Evolutionary conservation across 2,329 filamentous ascomycete species (phyloP).

Genomic region (Scolecobasidium constrictum): DNA sequence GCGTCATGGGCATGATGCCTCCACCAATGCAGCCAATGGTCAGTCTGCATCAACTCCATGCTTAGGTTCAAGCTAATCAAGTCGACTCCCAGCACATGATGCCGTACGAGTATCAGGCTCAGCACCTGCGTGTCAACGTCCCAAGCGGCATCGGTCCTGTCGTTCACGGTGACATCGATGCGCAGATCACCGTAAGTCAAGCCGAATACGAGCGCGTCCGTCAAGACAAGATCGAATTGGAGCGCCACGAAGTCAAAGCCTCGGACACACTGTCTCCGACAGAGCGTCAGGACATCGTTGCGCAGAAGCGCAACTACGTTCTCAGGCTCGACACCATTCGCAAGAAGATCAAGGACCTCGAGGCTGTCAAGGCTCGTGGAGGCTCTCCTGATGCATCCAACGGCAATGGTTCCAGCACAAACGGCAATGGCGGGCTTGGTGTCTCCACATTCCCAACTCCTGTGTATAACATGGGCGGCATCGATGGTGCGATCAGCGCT

Average conservation of each 20-base stretch:
- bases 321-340: constrained; percentile 9
- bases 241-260: constrained; percentile 10
- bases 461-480: background rate
- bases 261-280: background rate
- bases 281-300: constrained; percentile 4
- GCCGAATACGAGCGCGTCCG: constrained; percentile 7
- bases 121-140: constrained; percentile 21
- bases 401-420: background rate
- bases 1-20: background rate
- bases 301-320: constrained; percentile 9
- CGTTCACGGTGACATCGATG: background rate
- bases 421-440: background rate
- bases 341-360: constrained; percentile 10
- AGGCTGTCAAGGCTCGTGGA: constrained; percentile 1
- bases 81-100: no score
- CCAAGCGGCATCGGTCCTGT: background rate
- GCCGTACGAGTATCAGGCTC: constrained; percentile 24
- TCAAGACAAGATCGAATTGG: constrained; percentile 8
- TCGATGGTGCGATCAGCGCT: background rate
- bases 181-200: constrained; percentile 5
- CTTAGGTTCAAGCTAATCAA: no score
- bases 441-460: background rate
- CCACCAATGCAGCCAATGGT: no score
- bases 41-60: no score
- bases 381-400: background rate